Evolutionary conservation across 2,329 filamentous ascomycete genomes (phyloP), one percentile per base, ranked within the genome.

Genomic region (Fusarium setosum): DNA sequence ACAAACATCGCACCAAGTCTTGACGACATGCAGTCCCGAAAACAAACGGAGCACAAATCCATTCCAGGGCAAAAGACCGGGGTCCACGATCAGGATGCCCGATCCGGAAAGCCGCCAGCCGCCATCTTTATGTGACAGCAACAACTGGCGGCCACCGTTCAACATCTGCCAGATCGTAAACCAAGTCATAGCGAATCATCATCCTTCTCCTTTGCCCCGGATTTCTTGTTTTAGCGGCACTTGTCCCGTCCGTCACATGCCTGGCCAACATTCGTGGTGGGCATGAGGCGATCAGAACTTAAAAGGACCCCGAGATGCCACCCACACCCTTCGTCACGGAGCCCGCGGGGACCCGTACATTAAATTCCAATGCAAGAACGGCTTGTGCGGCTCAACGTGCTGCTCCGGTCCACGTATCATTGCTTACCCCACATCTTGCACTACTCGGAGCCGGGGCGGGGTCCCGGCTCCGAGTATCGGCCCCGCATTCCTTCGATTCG

Each of bases 51-150:
- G 37, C 44, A 35, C 8, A 18, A 49, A 24, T n/a, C 37, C 31
- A 21, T 50, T 58, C 47, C 48, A 23, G 37, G 57, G 20, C 37
- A 34, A 41, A 50, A 52, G 29, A 47, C 62, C 37, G 48, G 23
- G 37, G 26, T 47, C 18, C 34, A 44, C 64, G 64, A 67, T 68
- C 48, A 67, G 64, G 48, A 67, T 67, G 67, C 64, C 64, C 60
- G 21, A 67, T 65, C 49, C 40, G 57, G 65, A 60, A 65, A 55
- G 21, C 47, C 23, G 44, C 54, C 38, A 26, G 32, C 47, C 50
- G 41, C 21, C 20, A 38, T 18, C 18, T 49, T 26, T 21, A n/a
- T n/a, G n/a, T n/a, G n/a, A n/a, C n/a, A n/a, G n/a, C n/a, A n/a
- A 29, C 26, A 29, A 12, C 26, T 7, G 26, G 26, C n/a, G n/a